phyloP scores from a whole-genome alignment of 192 early-diverging fungal species.

The Coemansia sp. region DNA sequence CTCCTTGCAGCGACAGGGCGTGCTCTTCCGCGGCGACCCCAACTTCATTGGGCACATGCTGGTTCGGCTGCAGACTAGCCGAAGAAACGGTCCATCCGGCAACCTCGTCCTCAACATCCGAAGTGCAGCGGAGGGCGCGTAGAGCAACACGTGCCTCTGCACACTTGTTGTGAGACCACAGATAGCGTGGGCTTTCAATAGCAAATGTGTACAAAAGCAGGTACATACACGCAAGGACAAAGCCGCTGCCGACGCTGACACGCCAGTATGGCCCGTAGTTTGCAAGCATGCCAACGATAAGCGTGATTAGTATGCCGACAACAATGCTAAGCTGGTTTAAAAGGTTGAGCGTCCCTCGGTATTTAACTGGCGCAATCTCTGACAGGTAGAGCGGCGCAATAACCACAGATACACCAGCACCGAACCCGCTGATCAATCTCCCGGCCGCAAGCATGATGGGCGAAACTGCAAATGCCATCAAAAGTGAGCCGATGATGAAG shows the following conservation, averaged over 20 bases:
- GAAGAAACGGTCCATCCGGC: slow-evolving; percentile 18
- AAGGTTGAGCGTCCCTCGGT: slow-evolving; percentile 71
- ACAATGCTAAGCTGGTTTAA: slow-evolving; percentile 87
- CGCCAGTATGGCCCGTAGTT: slow-evolving; percentile 71
- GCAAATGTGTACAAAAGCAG: slow-evolving; percentile 53
- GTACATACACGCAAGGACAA: slow-evolving; percentile 60
- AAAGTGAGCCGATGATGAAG: slow-evolving; percentile 61
- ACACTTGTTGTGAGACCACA: slow-evolving; percentile 47
- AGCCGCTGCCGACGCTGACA: slow-evolving; percentile 62
- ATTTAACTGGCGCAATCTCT: slow-evolving; percentile 71
- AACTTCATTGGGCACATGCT: background rate
- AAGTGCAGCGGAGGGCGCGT: slow-evolving; percentile 32
- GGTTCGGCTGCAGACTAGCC: background rate
- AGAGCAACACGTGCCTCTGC: slow-evolving; percentile 37
- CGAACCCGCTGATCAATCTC: slow-evolving; percentile 76
- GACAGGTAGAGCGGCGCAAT: slow-evolving; percentile 80
- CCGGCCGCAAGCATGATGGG: slow-evolving; percentile 59
- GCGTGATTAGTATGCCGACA: slow-evolving; percentile 74
- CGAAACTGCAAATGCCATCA: slow-evolving; percentile 63
- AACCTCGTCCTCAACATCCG: slow-evolving; percentile 45
- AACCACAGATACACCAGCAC: slow-evolving; percentile 71
- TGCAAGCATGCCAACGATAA: slow-evolving; percentile 63
- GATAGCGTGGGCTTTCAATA: slow-evolving; percentile 77
- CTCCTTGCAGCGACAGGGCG: background rate
- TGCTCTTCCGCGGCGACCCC: background rate